A percentile compares a stretch with the other conserved stretches of the same genome.
phyloP scores from a whole-genome alignment of 1,284 basidiomycete genomes.

The Caloboletus firmus region DNA sequence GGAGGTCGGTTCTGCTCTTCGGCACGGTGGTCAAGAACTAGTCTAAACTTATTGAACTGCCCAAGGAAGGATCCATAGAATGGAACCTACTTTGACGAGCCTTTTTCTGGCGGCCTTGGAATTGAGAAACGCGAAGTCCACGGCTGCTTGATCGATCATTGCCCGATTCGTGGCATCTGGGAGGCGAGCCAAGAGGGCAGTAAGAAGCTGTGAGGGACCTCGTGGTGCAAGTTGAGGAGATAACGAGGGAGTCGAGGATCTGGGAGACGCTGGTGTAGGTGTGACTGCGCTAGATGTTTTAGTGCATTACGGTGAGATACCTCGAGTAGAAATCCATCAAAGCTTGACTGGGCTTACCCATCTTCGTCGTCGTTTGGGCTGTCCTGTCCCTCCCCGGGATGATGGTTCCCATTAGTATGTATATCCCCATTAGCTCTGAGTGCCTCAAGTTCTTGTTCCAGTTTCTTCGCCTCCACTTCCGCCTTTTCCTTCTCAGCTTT shows the following conservation, averaged over 20 bases:
- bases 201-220: constrained; percentile 91
- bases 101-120: constrained; percentile 93
- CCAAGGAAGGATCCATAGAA: neutral
- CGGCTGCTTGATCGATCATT: constrained; percentile 89
- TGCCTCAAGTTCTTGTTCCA: constrained; percentile 68
- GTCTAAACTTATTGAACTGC: constrained; percentile 11
- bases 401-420: constrained; percentile 20
- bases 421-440: constrained; percentile 41
- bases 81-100: constrained; percentile 70
- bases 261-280: constrained; percentile 68
- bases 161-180: constrained; percentile 93
- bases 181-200: constrained; percentile 87
- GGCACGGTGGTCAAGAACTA: constrained; percentile 86
- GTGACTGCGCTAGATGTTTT: constrained; percentile 41
- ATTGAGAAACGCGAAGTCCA: constrained; percentile 96
- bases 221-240: constrained; percentile 74
- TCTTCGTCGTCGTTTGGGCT: constrained; percentile 45
- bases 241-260: constrained; percentile 54
- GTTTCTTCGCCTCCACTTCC: constrained; percentile 62
- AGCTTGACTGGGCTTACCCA: constrained; percentile 42
- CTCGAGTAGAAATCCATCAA: constrained; percentile 2
- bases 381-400: constrained; percentile 20
- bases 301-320: constrained; percentile 1
- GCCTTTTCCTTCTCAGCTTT: constrained; percentile 47
- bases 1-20: constrained; percentile 85